A percentile compares a stretch with the other conserved stretches of the same genome.
phyloP scores from a whole-genome alignment of 306 rosid species.

The Cyamopsis tetragonoloba region DNA sequence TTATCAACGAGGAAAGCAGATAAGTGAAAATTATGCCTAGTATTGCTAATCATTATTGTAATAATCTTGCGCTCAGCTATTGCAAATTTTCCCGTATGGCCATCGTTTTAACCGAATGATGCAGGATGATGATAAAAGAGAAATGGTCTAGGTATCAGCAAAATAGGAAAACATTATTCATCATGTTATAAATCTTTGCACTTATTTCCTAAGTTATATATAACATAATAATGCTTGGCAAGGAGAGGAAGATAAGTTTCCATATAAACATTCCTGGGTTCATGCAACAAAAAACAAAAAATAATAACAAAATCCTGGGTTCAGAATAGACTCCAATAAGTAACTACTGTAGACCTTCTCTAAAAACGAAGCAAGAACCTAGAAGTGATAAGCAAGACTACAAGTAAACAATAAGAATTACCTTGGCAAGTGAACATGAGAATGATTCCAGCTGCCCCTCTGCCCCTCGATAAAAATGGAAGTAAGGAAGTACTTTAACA shows the following conservation, averaged over 20 bases:
- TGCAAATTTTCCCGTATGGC: neutral
- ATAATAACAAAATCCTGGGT: no score
- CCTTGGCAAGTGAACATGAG: slow-evolving; percentile 99
- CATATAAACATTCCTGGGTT: neutral
- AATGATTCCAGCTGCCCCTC: slow-evolving; percentile 89
- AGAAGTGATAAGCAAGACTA: slow-evolving; percentile 11
- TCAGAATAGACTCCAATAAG: neutral
- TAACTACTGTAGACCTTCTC: neutral
- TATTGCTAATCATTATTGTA: neutral
- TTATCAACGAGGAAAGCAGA: neutral
- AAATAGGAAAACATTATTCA: neutral
- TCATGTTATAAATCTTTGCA: neutral
- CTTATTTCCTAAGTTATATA: neutral
- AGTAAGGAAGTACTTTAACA: slow-evolving; percentile 94
- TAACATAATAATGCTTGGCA: slow-evolving; percentile 1
- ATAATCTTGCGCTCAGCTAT: neutral
- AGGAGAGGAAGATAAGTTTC: slow-evolving; percentile 8
- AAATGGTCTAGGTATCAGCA: neutral
- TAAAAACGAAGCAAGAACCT: neutral
- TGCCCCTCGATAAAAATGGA: slow-evolving; percentile 97
- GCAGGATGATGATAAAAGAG: neutral
- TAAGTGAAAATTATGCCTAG: neutral
- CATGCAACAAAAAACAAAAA: no score
- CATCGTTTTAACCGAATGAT: neutral
- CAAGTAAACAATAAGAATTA: slow-evolving; percentile 30